phyloP scores from a whole-genome alignment of 176 grass and related monocot genomes.

The Microstegium vimineum region DNA sequence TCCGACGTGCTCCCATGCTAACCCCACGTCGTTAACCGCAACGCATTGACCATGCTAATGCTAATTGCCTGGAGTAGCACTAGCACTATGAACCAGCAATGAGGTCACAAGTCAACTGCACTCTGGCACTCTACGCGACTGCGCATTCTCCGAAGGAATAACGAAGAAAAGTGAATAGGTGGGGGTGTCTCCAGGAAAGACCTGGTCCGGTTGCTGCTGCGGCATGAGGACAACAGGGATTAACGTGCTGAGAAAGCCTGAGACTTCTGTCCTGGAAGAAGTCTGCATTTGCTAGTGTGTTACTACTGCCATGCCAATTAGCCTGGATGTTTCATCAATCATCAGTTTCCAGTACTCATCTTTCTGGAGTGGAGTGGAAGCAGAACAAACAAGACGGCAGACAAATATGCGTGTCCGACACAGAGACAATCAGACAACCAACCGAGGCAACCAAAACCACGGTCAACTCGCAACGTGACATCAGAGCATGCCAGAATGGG shows the following conservation, averaged over 20 bases:
- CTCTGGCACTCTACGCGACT: too few species aligned
- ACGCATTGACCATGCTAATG: neutral
- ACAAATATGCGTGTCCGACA: neutral
- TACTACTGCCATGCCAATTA: neutral
- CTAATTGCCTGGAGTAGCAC: too few species aligned
- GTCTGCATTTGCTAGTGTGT: neutral
- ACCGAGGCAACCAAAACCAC: neutral
- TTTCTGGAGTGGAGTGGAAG: neutral
- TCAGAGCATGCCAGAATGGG: neutral
- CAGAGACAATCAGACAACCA: neutral
- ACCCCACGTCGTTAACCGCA: conserved; percentile 22
- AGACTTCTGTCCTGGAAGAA: too few species aligned
- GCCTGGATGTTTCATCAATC: neutral
- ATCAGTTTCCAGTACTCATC: neutral
- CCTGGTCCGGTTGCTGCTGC: too few species aligned
- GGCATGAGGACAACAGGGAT: too few species aligned
- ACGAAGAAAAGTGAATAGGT: too few species aligned
- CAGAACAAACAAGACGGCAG: neutral
- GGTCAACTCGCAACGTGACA: neutral
- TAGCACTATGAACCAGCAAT: neutral
- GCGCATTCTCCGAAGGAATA: too few species aligned
- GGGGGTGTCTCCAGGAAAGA: too few species aligned
- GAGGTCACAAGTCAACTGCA: neutral
- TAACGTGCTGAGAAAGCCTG: too few species aligned
- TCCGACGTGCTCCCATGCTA: conserved; percentile 30